These are phyloP conservation scores for Hibiscus mutabilis DNA, from an alignment of 345 rosid species.

Conservation along the genomic window DNA sequence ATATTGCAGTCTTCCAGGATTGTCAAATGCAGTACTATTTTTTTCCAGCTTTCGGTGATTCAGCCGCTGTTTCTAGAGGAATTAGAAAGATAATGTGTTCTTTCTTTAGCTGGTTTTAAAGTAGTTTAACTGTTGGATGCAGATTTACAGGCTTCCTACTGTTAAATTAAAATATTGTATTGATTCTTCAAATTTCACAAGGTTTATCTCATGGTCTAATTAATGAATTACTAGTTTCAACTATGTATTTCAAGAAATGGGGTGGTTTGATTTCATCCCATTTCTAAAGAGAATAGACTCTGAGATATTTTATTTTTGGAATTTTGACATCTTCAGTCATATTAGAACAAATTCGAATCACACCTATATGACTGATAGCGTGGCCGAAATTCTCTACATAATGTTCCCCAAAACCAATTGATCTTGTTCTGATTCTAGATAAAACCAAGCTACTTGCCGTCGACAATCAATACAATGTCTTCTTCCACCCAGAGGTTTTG, in stretches of 20 bases:
- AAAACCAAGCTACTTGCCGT: neutral
- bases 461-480: neutral
- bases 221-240: neutral
- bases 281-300: neutral
- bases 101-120: too few relatives aligned
- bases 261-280: neutral
- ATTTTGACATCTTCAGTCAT: too few relatives aligned
- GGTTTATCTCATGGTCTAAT: too few relatives aligned
- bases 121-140: too few relatives aligned
- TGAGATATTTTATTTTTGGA: neutral
- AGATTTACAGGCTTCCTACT: too few relatives aligned
- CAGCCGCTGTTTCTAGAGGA: too few relatives aligned
- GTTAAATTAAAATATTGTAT: too few relatives aligned
- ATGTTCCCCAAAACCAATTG: neutral
- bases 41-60: too few relatives aligned
- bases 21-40: neutral
- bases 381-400: too few relatives aligned
- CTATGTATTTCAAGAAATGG: neutral
- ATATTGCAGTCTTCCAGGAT: slow-evolving; percentile 1
- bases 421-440: neutral
- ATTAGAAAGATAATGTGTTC: too few relatives aligned
- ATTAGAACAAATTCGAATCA: too few relatives aligned
- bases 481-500: neutral
- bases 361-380: too few relatives aligned
- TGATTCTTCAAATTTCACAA: neutral